Evolutionary conservation across 2,329 filamentous ascomycete species (phyloP).

Genomic region (Catunica adiposa): DNA sequence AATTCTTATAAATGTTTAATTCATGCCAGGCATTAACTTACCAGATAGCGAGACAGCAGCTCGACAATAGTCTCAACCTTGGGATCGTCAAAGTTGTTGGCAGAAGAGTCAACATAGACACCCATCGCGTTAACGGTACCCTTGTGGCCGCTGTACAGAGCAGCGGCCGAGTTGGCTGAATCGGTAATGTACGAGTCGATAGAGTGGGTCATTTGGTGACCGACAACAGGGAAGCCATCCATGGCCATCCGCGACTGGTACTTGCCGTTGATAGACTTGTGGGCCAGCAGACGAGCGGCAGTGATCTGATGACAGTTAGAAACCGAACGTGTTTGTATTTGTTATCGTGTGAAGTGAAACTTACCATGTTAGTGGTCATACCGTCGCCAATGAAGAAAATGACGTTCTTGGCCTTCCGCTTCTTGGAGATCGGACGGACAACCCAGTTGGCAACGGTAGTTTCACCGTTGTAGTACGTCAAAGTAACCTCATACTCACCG

Average conservation of each 20-base stretch:
- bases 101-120: slow-evolving; percentile 62
- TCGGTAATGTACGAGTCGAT: slow-evolving; percentile 77
- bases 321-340: no score
- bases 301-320: slow-evolving; percentile 33
- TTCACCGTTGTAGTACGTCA: slow-evolving; percentile 57
- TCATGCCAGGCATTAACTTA: slow-evolving; percentile 39
- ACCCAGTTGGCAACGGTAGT: slow-evolving; percentile 61
- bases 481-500: slow-evolving; percentile 59
- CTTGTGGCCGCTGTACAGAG: slow-evolving; percentile 72
- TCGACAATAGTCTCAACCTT: slow-evolving; percentile 75
- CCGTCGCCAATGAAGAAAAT: slow-evolving; percentile 66
- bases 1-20: no score
- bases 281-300: slow-evolving; percentile 62
- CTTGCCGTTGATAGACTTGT: slow-evolving; percentile 71
- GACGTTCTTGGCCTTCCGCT: slow-evolving; percentile 69
- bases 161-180: slow-evolving; percentile 69
- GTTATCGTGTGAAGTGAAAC: no score
- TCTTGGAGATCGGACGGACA: slow-evolving; percentile 52
- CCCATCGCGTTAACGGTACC: slow-evolving; percentile 65
- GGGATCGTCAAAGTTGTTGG: slow-evolving; percentile 60
- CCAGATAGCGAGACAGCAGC: slow-evolving; percentile 53
- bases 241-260: slow-evolving; percentile 61
- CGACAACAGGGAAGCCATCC: slow-evolving; percentile 72
- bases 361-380: slow-evolving; percentile 55
- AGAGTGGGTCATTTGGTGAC: slow-evolving; percentile 80